Conservation (phyloP, 306 rosid genomes). For the Dryas octopetala region DNA sequence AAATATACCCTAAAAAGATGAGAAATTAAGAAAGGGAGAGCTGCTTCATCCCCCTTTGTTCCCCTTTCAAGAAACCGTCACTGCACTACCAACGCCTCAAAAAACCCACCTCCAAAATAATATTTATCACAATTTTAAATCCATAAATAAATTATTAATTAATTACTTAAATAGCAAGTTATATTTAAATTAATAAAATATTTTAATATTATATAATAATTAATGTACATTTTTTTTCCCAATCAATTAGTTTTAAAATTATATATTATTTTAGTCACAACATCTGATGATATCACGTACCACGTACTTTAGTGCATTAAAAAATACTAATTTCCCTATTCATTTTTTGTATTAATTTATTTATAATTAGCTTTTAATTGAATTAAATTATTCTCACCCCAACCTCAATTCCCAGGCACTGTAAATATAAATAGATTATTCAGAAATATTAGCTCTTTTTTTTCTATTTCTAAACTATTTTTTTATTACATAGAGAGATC, state of each 20-base stretch:
- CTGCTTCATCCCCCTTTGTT: constrained; percentile 24
- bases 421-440: neutral
- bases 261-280: too few species aligned
- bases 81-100: constrained; percentile 11
- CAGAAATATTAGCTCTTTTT: neutral
- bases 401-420: neutral
- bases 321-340: too few species aligned
- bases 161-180: neutral
- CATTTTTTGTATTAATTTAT: too few species aligned
- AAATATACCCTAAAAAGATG: constrained; percentile 28
- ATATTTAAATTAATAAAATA: too few species aligned
- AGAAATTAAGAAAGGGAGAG: constrained; percentile 22
- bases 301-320: too few species aligned
- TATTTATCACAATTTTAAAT: neutral
- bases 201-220: too few species aligned
- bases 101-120: neutral
- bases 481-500: constrained; percentile 14
- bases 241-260: too few species aligned
- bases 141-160: neutral
- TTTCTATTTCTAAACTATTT: neutral
- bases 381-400: too few species aligned
- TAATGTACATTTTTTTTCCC: too few species aligned
- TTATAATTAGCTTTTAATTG: too few species aligned
- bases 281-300: too few species aligned
- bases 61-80: constrained; percentile 14